These are phyloP conservation scores for Stemphylium lycopersici DNA, from an alignment of 2,329 filamentous ascomycete genomes.

Conservation along the genomic window DNA sequence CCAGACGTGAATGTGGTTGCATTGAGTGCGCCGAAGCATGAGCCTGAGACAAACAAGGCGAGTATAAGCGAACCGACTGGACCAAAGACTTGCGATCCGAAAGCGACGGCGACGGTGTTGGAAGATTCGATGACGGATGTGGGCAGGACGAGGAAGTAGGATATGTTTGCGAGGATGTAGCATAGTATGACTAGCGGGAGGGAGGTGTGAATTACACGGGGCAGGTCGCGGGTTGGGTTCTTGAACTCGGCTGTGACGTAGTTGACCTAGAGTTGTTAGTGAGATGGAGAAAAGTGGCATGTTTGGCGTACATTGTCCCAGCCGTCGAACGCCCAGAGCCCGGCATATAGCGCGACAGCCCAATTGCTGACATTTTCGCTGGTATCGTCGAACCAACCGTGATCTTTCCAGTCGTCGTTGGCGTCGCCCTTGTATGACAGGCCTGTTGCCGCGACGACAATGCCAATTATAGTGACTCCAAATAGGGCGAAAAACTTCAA, in stretches of 20 bases:
- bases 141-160: conserved; percentile 94
- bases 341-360: conserved; percentile 93
- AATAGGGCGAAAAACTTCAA: conserved; percentile 91
- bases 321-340: conserved; percentile 96
- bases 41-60: conserved; percentile 86
- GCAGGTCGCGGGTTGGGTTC: conserved; percentile 86
- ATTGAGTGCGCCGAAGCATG: conserved; percentile 93
- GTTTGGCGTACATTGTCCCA: conserved; percentile 87
- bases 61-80: conserved; percentile 80
- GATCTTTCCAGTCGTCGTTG: conserved; percentile 84
- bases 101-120: conserved; percentile 95
- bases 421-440: conserved; percentile 76
- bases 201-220: conserved; percentile 92
- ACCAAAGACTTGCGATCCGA: conserved; percentile 89
- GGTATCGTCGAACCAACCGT: conserved; percentile 87
- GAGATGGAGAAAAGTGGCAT: background rate
- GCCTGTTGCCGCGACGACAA: conserved; percentile 87
- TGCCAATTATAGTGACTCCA: conserved; percentile 83
- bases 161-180: conserved; percentile 88
- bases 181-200: conserved; percentile 91
- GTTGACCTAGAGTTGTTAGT: conserved; percentile 71
- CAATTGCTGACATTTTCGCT: conserved; percentile 80
- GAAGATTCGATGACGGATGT: conserved; percentile 78
- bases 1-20: conserved; percentile 93
- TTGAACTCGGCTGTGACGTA: conserved; percentile 98